A percentile compares a stretch with the other conserved stretches of the same genome.
phyloP scores from a whole-genome alignment of 257 asterid genomes.

The Dorcoceras hygrometricum region DNA sequence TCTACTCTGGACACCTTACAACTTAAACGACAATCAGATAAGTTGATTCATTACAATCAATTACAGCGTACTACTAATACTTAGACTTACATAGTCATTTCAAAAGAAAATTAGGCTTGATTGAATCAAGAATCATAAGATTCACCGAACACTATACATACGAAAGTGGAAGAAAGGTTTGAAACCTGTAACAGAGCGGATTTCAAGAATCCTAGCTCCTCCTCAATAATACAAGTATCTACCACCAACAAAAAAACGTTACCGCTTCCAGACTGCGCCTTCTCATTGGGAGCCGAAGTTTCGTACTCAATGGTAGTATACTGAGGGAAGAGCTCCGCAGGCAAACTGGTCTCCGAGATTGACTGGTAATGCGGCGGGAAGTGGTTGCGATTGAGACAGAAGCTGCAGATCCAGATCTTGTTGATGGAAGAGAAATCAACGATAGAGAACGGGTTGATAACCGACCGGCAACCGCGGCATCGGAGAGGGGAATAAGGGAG shows the following conservation, averaged over 20 bases:
- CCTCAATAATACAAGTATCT: conserved; percentile 90
- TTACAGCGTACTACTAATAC: conserved; percentile 1
- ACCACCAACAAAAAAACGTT: conserved; percentile 76
- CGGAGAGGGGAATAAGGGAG: conserved; percentile 89
- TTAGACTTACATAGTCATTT: too few relatives aligned
- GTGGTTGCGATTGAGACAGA: conserved; percentile 79
- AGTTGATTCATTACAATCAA: conserved; percentile 15
- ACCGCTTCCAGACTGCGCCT: conserved; percentile 36
- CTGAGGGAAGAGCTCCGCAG: conserved; percentile 96
- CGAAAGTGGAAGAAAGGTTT: neutral
- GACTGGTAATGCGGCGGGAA: conserved; percentile 88
- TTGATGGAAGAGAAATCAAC: conserved; percentile 79
- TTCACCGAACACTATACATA: neutral
- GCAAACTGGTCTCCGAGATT: conserved; percentile 73
- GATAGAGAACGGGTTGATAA: conserved; percentile 80
- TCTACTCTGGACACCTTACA: neutral
- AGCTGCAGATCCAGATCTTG: conserved; percentile 95
- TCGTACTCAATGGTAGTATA: conserved; percentile 88
- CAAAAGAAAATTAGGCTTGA: too few relatives aligned
- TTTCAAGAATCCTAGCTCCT: conserved; percentile 80
- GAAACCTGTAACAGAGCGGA: conserved; percentile 82
- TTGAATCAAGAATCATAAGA: conserved; percentile 10
- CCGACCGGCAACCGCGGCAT: conserved; percentile 94
- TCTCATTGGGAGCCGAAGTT: conserved; percentile 32
- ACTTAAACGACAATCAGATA: conserved; percentile 10